Evolutionary conservation across 2,329 filamentous ascomycete species (phyloP).

Genomic region (Talaromyces sp.): DNA sequence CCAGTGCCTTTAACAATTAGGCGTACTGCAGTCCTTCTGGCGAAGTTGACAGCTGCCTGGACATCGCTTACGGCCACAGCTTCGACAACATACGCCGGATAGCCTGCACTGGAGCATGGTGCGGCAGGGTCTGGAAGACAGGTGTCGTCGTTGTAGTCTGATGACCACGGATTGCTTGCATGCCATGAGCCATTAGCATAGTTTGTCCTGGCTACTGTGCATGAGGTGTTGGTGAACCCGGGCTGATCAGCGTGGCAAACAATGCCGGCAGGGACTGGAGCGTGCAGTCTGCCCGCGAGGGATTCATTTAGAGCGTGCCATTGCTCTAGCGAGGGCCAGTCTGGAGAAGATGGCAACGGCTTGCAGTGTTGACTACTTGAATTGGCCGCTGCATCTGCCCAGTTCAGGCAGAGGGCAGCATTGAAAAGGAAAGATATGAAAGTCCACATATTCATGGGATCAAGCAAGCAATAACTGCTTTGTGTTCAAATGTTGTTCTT

Average conservation of each 20-base stretch:
- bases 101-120: slow-evolving; percentile 14
- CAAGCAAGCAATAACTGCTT: not conserved
- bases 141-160: not conserved
- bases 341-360: not conserved
- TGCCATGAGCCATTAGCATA: not conserved
- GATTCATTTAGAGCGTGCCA: not conserved
- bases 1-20: slow-evolving; percentile 11
- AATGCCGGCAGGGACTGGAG: not conserved
- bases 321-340: not conserved
- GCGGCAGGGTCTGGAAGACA: not conserved
- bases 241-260: not conserved
- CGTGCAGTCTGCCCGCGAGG: not conserved
- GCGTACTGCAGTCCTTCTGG: slow-evolving; percentile 3
- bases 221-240: not conserved
- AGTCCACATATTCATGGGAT: not conserved
- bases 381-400: not conserved
- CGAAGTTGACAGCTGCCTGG: slow-evolving; percentile 9
- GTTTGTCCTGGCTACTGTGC: not conserved
- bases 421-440: not conserved
- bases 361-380: not conserved
- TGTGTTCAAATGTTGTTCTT: not conserved
- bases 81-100: slow-evolving; percentile 29
- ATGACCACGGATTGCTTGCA: not conserved
- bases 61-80: slow-evolving; percentile 15
- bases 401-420: not conserved